Conservation (phyloP, 331 rosid genomes). For the Spiraea crenata region DNA sequence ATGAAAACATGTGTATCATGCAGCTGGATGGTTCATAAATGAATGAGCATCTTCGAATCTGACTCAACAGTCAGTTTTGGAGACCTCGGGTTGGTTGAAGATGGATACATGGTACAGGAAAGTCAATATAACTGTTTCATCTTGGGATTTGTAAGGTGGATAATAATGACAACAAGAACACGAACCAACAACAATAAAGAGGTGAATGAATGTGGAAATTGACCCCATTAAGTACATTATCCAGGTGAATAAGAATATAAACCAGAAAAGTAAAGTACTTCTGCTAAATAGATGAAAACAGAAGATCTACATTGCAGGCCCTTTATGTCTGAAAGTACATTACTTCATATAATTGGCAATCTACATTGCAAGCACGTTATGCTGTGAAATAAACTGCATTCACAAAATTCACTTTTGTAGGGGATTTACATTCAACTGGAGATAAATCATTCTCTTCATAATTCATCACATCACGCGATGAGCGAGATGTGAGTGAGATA, state of each 20-base stretch:
- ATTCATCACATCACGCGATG: no score
- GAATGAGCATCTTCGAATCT: no score
- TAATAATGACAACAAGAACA: no score
- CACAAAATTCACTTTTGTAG: neutral
- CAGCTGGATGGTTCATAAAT: no score
- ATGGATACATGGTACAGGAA: neutral
- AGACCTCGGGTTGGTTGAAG: neutral
- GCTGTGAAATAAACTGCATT: neutral
- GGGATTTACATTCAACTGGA: no score
- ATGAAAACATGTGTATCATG: no score
- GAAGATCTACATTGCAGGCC: constrained; percentile 4
- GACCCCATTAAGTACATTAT: neutral
- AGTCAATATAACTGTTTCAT: no score
- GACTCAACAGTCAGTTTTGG: no score
- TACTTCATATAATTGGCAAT: neutral
- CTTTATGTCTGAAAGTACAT: neutral
- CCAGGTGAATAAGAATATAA: neutral
- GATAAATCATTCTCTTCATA: no score
- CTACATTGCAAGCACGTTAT: neutral
- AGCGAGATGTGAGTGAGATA: no score
- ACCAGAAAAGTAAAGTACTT: neutral
- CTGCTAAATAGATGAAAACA: no score
- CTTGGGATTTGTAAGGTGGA: no score
- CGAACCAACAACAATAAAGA: neutral
- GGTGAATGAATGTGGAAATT: neutral